Conservation (phyloP, 805 yeast genomes). For the Teunomyces gatunensis region DNA sequence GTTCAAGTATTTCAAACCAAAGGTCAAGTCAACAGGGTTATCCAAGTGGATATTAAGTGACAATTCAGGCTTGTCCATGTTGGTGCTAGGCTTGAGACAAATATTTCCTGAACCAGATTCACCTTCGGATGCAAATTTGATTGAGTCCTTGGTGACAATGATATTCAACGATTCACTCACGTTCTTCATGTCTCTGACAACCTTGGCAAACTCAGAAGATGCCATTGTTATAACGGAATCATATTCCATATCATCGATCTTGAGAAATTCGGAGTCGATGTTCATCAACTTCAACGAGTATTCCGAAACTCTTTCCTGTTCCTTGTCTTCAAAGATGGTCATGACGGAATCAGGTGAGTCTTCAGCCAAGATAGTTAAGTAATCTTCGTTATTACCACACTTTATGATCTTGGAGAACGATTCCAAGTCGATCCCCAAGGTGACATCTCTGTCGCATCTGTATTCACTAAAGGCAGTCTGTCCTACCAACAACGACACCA, state of each 20-base stretch:
- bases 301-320: slow-evolving; percentile 89
- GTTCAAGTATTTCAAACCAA: slow-evolving; percentile 86
- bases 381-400: slow-evolving; percentile 89
- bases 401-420: slow-evolving; percentile 85
- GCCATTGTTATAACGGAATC: slow-evolving; percentile 88
- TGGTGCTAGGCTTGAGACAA: slow-evolving; percentile 77
- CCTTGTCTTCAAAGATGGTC: slow-evolving; percentile 85
- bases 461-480: slow-evolving; percentile 85
- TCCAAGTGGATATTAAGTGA: slow-evolving; percentile 73
- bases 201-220: slow-evolving; percentile 80
- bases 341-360: slow-evolving; percentile 71
- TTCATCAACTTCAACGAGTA: slow-evolving; percentile 91
- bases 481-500: slow-evolving; percentile 85
- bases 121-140: slow-evolving; percentile 87
- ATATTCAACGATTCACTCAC: slow-evolving; percentile 86
- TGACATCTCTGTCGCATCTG: slow-evolving; percentile 92
- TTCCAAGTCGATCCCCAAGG: slow-evolving; percentile 86
- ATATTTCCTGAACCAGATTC: slow-evolving; percentile 87
- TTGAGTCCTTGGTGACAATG: slow-evolving; percentile 86
- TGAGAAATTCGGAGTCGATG: slow-evolving; percentile 90
- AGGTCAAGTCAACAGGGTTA: slow-evolving; percentile 83
- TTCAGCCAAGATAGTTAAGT: slow-evolving; percentile 84
- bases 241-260: slow-evolving; percentile 90
- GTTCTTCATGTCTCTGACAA: slow-evolving; percentile 82
- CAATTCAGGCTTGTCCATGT: slow-evolving; percentile 77